Conservation (phyloP, 371 early-diverging fungal species). For the Rhizomucor pusillus region DNA sequence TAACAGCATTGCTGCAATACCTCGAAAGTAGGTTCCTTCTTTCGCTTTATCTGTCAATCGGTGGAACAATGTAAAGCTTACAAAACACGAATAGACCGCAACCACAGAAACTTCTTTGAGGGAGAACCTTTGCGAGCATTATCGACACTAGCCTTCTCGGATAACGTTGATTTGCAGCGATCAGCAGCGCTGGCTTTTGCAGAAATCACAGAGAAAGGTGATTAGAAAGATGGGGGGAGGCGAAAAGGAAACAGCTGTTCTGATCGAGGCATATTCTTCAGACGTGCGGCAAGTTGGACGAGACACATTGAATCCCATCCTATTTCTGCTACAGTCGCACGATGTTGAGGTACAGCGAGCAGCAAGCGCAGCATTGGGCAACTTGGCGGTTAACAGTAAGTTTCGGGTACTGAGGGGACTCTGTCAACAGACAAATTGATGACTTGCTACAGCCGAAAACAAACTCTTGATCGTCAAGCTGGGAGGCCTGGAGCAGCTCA, state of each 20-base stretch:
- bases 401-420: constrained; percentile 4
- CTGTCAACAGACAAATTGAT: neutral
- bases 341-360: constrained; percentile 89
- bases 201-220: constrained; percentile 87
- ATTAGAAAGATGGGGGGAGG: neutral
- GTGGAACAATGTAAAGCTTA: neutral
- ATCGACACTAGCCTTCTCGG: constrained; percentile 81
- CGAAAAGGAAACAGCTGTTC: neutral
- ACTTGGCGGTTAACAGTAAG: constrained; percentile 84
- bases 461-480: constrained; percentile 84
- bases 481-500: constrained; percentile 86
- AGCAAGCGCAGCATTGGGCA: constrained; percentile 88
- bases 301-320: constrained; percentile 79
- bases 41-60: neutral
- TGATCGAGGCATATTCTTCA: constrained; percentile 13
- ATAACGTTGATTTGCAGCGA: constrained; percentile 82
- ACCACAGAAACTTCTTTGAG: constrained; percentile 82
- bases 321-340: constrained; percentile 79
- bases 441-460: constrained; percentile 62
- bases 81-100: constrained; percentile 53
- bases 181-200: constrained; percentile 92
- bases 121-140: constrained; percentile 84
- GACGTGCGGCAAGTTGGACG: constrained; percentile 81
- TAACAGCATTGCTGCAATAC: constrained; percentile 76
- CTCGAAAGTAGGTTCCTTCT: constrained; percentile 73